These are phyloP conservation scores for Vishniacozyma victoriae DNA, from an alignment of 768 basidiomycete genomes.

Conservation along the genomic window DNA sequence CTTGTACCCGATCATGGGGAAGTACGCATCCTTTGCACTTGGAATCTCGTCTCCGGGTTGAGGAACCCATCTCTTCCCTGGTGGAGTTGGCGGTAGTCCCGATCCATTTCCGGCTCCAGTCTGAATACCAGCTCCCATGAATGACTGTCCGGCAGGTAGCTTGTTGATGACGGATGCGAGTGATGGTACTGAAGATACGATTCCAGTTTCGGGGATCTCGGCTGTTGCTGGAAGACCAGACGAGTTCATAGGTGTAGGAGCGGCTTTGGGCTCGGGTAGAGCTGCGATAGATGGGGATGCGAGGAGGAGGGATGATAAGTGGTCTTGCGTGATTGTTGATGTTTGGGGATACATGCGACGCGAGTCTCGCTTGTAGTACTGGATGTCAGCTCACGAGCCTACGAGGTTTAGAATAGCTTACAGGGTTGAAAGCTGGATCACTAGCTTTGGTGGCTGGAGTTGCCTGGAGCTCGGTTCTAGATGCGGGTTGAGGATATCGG, in stretches of 20 bases:
- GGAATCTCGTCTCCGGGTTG: conserved; percentile 69
- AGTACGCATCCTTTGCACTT: conserved; percentile 73
- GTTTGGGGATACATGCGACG: conserved; percentile 80
- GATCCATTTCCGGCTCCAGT: conserved; percentile 57
- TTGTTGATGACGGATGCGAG: conserved; percentile 48
- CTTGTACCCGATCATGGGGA: conserved; percentile 50
- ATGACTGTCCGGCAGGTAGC: conserved; percentile 51
- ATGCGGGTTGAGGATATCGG: conserved; percentile 82
- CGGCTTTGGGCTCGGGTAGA: conserved; percentile 51
- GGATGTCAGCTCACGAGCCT: background rate
- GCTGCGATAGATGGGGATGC: conserved; percentile 57
- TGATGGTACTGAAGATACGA: conserved; percentile 47
- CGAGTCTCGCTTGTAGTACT: conserved; percentile 93
- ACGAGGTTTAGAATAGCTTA: conserved; percentile 1
- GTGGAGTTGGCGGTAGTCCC: conserved; percentile 68
- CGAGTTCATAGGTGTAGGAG: conserved; percentile 8
- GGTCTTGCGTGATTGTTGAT: conserved; percentile 76
- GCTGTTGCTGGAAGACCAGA: conserved; percentile 9
- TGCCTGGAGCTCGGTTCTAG: conserved; percentile 75
- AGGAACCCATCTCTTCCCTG: conserved; percentile 68
- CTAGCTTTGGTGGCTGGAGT: conserved; percentile 84
- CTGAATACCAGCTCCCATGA: conserved; percentile 67
- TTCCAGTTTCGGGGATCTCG: background rate
- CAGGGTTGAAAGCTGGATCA: conserved; percentile 38
- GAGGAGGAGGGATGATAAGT: conserved; percentile 72